Evolutionary conservation across 2,329 filamentous ascomycete species (phyloP), one percentile per base, ranked within the genome.

Genomic region (Trichoderma sp.): DNA sequence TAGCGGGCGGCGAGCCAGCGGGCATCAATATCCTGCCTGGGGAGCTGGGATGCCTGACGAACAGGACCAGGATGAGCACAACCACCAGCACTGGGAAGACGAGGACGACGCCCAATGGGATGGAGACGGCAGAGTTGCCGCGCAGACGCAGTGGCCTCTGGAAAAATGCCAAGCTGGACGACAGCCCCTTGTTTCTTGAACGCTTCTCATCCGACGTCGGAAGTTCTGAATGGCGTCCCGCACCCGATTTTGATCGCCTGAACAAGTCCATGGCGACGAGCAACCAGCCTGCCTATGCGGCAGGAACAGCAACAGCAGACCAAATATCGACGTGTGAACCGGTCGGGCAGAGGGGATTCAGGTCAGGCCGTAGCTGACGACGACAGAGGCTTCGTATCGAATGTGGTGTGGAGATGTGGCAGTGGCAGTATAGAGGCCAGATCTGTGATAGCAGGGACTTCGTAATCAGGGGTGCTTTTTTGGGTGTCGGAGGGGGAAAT

Each of bases 41-140:
- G 39, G 92, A 93, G 79, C 91, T 92, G 72, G 95, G 94, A 84
- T 98, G 94, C 79, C 92, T 90, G 78, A 97, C 88, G 80, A 98
- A 94, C 73, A 99, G 88, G 77, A 97, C 86, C 74, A 98, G 85
- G 81, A 98, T 97, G 81, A 98, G 88, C 78, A 97, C 88, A 83
- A 98, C 89, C 78, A 98, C 93, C 80, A 98, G 91, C 80, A 92
- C 90, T 75, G 96, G 96, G 80, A 98, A 98, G 76, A 98, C 85
- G 75, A 99, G 88, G 76, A 98, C 94, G 79, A 98, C 90, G 76
- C 95, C 95, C 67, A 99, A 85, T 30, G 96, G 96, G 80, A 98
- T 91, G 66, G 95, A 97, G 81, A 98, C 90, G 78, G 92, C 93
- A 70, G 95, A 98, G 82, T 97, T 97, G 78, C 94, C 93, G 83